Base-by-base conservation (phyloP, 2,329 filamentous ascomycete genomes). In the Leptodontidium sp. region DNA sequence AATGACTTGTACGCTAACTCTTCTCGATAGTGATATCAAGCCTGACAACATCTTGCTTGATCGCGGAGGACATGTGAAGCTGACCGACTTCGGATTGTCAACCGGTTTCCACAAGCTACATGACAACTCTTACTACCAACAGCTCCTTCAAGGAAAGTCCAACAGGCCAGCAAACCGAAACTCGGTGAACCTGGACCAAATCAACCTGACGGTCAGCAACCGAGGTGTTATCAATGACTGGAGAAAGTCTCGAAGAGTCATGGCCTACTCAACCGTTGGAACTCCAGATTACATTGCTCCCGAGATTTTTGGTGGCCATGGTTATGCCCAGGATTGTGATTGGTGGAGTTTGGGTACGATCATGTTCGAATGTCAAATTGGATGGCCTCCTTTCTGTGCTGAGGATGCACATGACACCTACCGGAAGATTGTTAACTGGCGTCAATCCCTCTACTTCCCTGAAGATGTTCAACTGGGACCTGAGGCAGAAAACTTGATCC, bases 281-380 rank as follows among this genome's bases (percentile, higher is more conserved):
- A 99, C 96, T 1, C 96, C 96, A 11, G 96, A 99, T 81, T 99
- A 99, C 80, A 99, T 99, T 78, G 96, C 96, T 0, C 96, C 96
- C 2, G 96, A 99, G 80, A 98, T 99, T 76, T 98, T 99, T 81
- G 97, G 93, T 58, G 94, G 95, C 21, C 93, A 97, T 77, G 96
- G 96, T 61, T 99, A 99, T 83, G 93, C 93, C 68, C 97, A 95
- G 77, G 91, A 97, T 79, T 99, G 96, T 80, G 96, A 99, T 84
- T 99, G 96, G 96, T 99, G 96, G 96, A 97, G 93, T 26, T 87
- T 99, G 61, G 96, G 96, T 64, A 98, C 96, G 55, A 99, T 99
- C 82, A 98, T 99, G 96, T 99, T 98, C 77, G 96, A 99, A 82
- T 99, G 96, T 81, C 86, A 99, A 74, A 94, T 99, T 70, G 96